Evolutionary conservation across 495 filamentous ascomycete species (phyloP).

Genomic region (Diplogelasinospora grovesii): DNA sequence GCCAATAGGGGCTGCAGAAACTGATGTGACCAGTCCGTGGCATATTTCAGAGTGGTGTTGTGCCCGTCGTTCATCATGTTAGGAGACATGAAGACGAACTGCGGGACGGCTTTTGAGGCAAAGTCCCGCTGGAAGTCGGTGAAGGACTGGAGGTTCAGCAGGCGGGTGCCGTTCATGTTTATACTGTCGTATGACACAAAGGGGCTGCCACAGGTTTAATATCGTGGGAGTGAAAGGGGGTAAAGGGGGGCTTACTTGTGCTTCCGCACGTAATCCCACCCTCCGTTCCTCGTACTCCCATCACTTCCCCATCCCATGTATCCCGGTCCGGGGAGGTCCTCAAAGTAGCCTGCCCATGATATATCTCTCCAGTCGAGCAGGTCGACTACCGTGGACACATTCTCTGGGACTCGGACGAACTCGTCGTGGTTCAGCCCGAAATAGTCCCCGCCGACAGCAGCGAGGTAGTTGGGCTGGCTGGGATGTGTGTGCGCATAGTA

Average conservation of each 20-base stretch:
- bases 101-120: conserved; percentile 50
- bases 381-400: conserved; percentile 63
- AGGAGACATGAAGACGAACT: conserved; percentile 62
- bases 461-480: conserved; percentile 40
- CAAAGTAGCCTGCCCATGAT: conserved; percentile 61
- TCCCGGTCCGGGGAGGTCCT: conserved; percentile 58
- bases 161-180: conserved; percentile 44
- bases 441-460: conserved; percentile 56
- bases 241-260: conserved; percentile 44
- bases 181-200: conserved; percentile 46
- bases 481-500: conserved; percentile 57
- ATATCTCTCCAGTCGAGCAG: conserved; percentile 56
- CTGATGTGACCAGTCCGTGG: conserved; percentile 49
- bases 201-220: conserved; percentile 28
- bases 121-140: conserved; percentile 50
- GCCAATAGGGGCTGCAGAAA: conserved; percentile 54
- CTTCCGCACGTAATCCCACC: conserved; percentile 63
- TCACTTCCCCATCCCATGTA: conserved; percentile 55
- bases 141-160: conserved; percentile 56
- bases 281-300: conserved; percentile 36
- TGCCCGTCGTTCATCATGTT: conserved; percentile 70
- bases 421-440: conserved; percentile 65
- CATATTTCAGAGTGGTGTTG: conserved; percentile 54
- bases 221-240: background rate
- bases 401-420: conserved; percentile 50